phyloP scores from a whole-genome alignment of 805 yeast species.

The Maudiozyma bulderi region DNA sequence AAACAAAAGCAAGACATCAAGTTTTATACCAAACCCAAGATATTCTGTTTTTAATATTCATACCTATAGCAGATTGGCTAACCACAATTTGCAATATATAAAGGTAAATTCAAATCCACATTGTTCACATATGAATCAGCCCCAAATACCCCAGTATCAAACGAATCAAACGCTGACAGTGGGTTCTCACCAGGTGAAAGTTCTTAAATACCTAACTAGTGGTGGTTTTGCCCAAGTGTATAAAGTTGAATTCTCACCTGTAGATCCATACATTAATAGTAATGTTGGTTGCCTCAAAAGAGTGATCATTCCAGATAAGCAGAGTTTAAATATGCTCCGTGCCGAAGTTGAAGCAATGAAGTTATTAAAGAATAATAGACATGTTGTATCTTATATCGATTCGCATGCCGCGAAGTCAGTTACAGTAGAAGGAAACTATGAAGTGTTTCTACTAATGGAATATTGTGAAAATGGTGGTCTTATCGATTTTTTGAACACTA shows the following conservation, averaged over 20 bases:
- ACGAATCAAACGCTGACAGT: conserved; percentile 75
- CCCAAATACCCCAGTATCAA: conserved; percentile 30
- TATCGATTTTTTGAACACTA: conserved; percentile 70
- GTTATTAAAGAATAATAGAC: conserved; percentile 63
- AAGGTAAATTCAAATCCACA: too few relatives aligned
- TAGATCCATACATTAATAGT: conserved; percentile 42
- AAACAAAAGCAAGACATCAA: too few relatives aligned
- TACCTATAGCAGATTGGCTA: too few relatives aligned
- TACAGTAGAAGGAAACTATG: conserved; percentile 48
- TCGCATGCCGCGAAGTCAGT: conserved; percentile 81
- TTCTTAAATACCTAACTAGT: conserved; percentile 66
- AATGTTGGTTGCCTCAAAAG: conserved; percentile 77
- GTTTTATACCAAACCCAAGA: too few relatives aligned
- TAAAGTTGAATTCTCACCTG: conserved; percentile 59
- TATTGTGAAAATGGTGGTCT: conserved; percentile 69
- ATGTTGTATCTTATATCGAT: conserved; percentile 85
- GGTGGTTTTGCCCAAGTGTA: conserved; percentile 98
- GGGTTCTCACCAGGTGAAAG: conserved; percentile 67
- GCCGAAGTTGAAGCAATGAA: conserved; percentile 98
- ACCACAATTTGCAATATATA: too few relatives aligned
- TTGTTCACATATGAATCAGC: conserved; percentile 1
- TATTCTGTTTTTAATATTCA: too few relatives aligned
- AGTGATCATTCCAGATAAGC: conserved; percentile 87
- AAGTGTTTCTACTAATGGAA: conserved; percentile 74
- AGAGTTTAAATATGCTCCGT: conserved; percentile 67